Evolutionary conservation across 2,329 filamentous ascomycete species (phyloP).

Genomic region (Fusarium miscanthi): DNA sequence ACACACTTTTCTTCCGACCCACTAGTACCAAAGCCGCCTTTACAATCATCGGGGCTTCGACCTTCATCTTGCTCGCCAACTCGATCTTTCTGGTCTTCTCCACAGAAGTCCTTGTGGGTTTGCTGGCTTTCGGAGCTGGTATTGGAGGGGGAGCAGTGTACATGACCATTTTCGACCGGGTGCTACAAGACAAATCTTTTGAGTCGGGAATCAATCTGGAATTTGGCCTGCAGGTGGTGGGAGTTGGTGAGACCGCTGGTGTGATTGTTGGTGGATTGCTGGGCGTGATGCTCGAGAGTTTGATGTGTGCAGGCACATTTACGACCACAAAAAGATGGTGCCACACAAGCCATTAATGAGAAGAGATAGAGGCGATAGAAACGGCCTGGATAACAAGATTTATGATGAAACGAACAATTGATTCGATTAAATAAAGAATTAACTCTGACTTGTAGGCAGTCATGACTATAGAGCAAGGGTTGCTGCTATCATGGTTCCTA

Average conservation of each 20-base stretch:
- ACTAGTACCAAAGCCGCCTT: slow-evolving; percentile 20
- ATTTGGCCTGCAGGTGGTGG: slow-evolving; percentile 46
- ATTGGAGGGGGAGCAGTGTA: slow-evolving; percentile 47
- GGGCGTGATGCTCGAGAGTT: slow-evolving; percentile 40
- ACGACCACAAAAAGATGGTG: slow-evolving; percentile 44
- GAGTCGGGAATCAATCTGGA: slow-evolving; percentile 39
- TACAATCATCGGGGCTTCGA: slow-evolving; percentile 10
- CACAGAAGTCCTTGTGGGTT: slow-evolving; percentile 35
- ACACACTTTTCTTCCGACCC: slow-evolving; percentile 34
- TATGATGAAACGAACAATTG: neutral
- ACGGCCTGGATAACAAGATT: neutral
- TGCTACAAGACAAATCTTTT: slow-evolving; percentile 34
- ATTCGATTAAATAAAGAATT: neutral
- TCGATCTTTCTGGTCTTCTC: slow-evolving; percentile 40
- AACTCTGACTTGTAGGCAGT: too few species aligned
- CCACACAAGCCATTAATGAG: slow-evolving; percentile 31
- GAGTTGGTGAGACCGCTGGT: slow-evolving; percentile 47
- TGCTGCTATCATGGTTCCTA: too few species aligned
- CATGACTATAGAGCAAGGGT: too few species aligned
- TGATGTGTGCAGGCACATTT: slow-evolving; percentile 34
- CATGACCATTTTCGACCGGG: slow-evolving; percentile 38
- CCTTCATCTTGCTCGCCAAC: slow-evolving; percentile 32
- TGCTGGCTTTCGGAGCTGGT: slow-evolving; percentile 45
- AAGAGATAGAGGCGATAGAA: neutral
- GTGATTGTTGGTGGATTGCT: slow-evolving; percentile 43